Conservation (phyloP, 2,329 filamentous ascomycete genomes). For the Pezicula radicicola region DNA sequence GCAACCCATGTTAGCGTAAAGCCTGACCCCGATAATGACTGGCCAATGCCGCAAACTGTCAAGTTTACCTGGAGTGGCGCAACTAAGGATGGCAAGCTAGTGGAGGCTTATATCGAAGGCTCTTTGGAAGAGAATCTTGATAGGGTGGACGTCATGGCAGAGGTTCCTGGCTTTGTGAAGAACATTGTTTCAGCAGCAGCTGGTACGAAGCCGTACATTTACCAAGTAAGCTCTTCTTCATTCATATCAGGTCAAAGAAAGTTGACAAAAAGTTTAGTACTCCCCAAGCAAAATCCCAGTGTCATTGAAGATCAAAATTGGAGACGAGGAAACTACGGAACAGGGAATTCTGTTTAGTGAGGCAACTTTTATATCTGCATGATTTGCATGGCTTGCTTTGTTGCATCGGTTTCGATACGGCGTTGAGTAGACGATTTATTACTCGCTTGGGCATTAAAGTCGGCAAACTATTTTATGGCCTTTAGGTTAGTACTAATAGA, state of each 20-base stretch:
- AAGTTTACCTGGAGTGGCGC: conserved; percentile 78
- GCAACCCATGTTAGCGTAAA: conserved; percentile 68
- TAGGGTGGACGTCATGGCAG: conserved; percentile 91
- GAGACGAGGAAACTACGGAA: conserved; percentile 74
- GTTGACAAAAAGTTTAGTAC: conserved; percentile 53
- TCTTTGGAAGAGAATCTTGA: conserved; percentile 69
- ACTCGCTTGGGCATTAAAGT: conserved; percentile 22
- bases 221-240: conserved; percentile 62
- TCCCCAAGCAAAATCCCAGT: conserved; percentile 59
- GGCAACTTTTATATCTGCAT: conserved; percentile 88
- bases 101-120: conserved; percentile 69
- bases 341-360: conserved; percentile 80
- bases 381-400: conserved; percentile 9
- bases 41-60: conserved; percentile 79
- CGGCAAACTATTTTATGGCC: not conserved
- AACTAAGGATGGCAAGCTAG: conserved; percentile 70
- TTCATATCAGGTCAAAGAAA: not conserved
- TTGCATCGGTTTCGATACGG: conserved; percentile 13
- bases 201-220: conserved; percentile 96
- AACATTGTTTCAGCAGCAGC: conserved; percentile 83
- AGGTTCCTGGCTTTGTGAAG: conserved; percentile 95
- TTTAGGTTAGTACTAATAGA: conserved; percentile 3
- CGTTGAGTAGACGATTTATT: conserved; percentile 22
- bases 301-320: conserved; percentile 79
- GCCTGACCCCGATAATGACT: conserved; percentile 75